These are phyloP conservation scores for Cercospora citrullina DNA, from an alignment of 2,329 filamentous ascomycete species.

Conservation along the genomic window DNA sequence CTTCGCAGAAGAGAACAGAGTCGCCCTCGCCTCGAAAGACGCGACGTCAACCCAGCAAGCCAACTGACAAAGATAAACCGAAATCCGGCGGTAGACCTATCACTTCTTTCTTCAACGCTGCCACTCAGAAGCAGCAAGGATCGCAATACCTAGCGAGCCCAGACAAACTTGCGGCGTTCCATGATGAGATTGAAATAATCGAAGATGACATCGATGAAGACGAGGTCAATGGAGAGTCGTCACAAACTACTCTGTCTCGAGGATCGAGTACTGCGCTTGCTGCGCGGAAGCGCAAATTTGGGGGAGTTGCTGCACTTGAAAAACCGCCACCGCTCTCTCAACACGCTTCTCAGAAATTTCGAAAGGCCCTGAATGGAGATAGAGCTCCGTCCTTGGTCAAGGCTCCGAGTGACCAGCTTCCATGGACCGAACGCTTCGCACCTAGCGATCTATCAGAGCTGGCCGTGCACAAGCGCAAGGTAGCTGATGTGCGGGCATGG, in stretches of 20 bases:
- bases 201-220: conserved; percentile 38
- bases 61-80: conserved; percentile 40
- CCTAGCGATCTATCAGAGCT: conserved; percentile 77
- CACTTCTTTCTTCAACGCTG: conserved; percentile 52
- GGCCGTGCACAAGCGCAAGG: conserved; percentile 92
- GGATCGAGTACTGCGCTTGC: conserved; percentile 38
- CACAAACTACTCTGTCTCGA: conserved; percentile 32
- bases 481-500: conserved; percentile 82
- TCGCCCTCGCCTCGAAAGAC: conserved; percentile 20
- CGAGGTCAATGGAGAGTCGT: conserved; percentile 7
- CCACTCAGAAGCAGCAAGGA: conserved; percentile 43
- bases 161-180: conserved; percentile 40
- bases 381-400: conserved; percentile 36
- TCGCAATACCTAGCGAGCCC: conserved; percentile 44
- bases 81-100: conserved; percentile 45
- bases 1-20: not conserved
- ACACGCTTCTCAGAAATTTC: conserved; percentile 47
- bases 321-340: conserved; percentile 20
- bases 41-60: conserved; percentile 26
- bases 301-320: conserved; percentile 23
- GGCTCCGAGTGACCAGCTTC: conserved; percentile 59
- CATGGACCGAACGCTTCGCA: conserved; percentile 85
- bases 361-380: conserved; percentile 41
- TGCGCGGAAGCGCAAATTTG: conserved; percentile 39
- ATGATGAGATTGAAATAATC: conserved; percentile 34